These are phyloP conservation scores for Helianthus tuberosus DNA, from an alignment of 129 eudicot species.

Conservation along the genomic window DNA sequence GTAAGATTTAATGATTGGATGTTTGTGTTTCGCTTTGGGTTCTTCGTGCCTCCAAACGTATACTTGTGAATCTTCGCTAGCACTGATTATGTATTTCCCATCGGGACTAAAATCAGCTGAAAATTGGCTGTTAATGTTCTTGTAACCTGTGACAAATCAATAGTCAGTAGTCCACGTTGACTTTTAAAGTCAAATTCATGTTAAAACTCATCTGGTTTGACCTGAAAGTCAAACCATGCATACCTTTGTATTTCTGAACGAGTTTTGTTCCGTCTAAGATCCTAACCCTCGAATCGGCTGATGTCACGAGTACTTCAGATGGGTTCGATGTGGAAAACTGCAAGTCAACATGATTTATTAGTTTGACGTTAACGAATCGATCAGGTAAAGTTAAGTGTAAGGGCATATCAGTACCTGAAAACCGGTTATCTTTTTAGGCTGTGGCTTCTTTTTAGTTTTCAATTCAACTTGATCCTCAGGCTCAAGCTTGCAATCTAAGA, in stretches of 20 bases:
- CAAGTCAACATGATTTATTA: slow-evolving; percentile 20
- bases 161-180: slow-evolving; percentile 13
- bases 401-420: slow-evolving; percentile 54
- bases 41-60: slow-evolving; percentile 85
- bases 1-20: slow-evolving; percentile 32
- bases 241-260: slow-evolving; percentile 75
- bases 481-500: slow-evolving; percentile 66
- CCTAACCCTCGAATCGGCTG: slow-evolving; percentile 77
- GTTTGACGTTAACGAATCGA: not conserved
- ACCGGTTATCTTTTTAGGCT: slow-evolving; percentile 78
- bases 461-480: slow-evolving; percentile 55
- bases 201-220: not conserved
- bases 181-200: slow-evolving; percentile 18
- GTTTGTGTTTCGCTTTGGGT: slow-evolving; percentile 43
- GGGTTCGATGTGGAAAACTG: slow-evolving; percentile 67
- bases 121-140: slow-evolving; percentile 79
- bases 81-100: slow-evolving; percentile 69
- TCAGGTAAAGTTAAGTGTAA: not conserved
- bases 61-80: slow-evolving; percentile 94
- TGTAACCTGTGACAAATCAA: slow-evolving; percentile 52
- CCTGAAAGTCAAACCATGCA: slow-evolving; percentile 27
- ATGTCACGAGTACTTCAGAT: slow-evolving; percentile 76
- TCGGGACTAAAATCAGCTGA: slow-evolving; percentile 65
- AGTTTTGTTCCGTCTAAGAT: slow-evolving; percentile 59
- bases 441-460: slow-evolving; percentile 69